phyloP scores from a whole-genome alignment of 306 rosid genomes.

The Lablab purpureus region DNA sequence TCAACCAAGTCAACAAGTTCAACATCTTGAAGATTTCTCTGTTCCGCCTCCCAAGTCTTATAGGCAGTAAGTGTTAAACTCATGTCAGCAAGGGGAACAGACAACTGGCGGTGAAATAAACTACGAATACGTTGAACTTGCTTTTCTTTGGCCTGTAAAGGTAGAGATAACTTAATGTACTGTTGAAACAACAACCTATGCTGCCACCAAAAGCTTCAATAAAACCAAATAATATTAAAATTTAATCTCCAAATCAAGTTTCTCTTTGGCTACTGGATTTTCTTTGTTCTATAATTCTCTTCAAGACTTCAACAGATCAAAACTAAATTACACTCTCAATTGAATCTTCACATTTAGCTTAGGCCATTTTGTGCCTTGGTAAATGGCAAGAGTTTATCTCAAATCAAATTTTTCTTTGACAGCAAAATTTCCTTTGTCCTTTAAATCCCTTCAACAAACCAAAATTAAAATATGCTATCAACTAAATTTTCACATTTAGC shows the following conservation, averaged over 20 bases:
- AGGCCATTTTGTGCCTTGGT: not conserved
- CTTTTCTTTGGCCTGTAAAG: constrained; percentile 74
- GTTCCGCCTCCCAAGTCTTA: constrained; percentile 88
- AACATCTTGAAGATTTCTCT: constrained; percentile 55
- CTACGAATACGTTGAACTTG: constrained; percentile 73
- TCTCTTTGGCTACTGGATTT: constrained; percentile 8
- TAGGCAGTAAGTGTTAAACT: constrained; percentile 71
- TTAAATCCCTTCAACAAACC: constrained; percentile 25
- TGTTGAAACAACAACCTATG: constrained; percentile 29
- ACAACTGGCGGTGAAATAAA: constrained; percentile 88
- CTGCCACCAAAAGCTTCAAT: constrained; percentile 43
- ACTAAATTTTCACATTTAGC: constrained; percentile 5
- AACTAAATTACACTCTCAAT: constrained; percentile 23
- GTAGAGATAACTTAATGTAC: constrained; percentile 37
- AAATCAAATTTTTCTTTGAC: constrained; percentile 10
- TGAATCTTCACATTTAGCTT: constrained; percentile 13
- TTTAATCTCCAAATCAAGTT: constrained; percentile 5
- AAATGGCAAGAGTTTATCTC: constrained; percentile 11
- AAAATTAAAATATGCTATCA: constrained; percentile 29
- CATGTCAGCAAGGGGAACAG: constrained; percentile 81
- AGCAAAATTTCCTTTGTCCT: constrained; percentile 8
- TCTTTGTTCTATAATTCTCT: constrained; percentile 26
- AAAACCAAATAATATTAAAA: not conserved
- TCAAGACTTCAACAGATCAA: constrained; percentile 17
- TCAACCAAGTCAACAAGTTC: constrained; percentile 56